phyloP scores from a whole-genome alignment of 148 eudicot genomes.

The Rhododendron ferrugineum region DNA sequence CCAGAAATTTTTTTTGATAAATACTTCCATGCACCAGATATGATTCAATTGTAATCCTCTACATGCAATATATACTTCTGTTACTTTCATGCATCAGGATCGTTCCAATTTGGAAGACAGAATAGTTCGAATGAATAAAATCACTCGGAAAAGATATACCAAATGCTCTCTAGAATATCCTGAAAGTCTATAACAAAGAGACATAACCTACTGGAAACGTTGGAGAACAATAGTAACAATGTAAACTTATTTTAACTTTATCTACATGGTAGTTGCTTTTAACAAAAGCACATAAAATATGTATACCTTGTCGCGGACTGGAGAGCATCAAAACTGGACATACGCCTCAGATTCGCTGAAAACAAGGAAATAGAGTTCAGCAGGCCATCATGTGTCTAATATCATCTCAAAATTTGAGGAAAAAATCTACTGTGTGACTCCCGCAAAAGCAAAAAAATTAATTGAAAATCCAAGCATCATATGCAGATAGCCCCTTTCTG shows the following conservation, averaged over 20 bases:
- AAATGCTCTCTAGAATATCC: not conserved
- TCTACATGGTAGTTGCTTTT: not conserved
- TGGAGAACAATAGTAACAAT: not conserved
- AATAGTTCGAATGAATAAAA: not conserved
- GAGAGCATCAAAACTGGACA: conserved; percentile 68
- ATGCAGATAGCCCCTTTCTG: not conserved
- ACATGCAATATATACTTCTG: too few relatives aligned
- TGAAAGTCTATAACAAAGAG: not conserved
- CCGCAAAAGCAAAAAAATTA: not conserved
- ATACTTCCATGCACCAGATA: too few relatives aligned
- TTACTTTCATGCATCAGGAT: too few relatives aligned
- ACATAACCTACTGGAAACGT: not conserved
- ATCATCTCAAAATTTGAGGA: not conserved
- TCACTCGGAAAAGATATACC: not conserved
- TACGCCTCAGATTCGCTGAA: conserved; percentile 66
- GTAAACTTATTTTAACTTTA: not conserved
- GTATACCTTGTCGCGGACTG: conserved; percentile 56
- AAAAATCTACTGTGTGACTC: not conserved
- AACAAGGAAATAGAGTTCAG: conserved; percentile 4
- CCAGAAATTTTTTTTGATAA: too few relatives aligned
- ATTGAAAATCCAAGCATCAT: not conserved
- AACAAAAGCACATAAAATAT: not conserved
- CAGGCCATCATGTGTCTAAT: not conserved
- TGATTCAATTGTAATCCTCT: too few relatives aligned
- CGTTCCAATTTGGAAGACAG: too few relatives aligned